These are phyloP conservation scores for Clonostachys rhizophaga DNA, from an alignment of 2,329 filamentous ascomycete genomes.

Conservation along the genomic window DNA sequence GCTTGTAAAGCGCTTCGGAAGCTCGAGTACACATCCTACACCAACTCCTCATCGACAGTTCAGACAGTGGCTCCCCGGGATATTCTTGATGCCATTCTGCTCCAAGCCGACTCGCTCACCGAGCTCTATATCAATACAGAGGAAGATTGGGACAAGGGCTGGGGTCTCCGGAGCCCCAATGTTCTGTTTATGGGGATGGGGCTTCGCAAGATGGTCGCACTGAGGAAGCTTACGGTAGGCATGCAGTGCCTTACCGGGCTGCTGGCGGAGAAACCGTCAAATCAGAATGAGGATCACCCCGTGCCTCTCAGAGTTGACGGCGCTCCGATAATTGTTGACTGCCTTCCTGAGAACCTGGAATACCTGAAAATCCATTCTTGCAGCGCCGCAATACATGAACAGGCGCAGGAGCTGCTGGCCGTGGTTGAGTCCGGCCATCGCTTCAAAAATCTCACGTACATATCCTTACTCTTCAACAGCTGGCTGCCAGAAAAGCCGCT, in stretches of 20 bases:
- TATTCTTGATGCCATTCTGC: slow-evolving; percentile 3
- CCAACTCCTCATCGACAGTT: too few relatives aligned
- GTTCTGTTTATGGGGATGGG: not conserved
- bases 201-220: not conserved
- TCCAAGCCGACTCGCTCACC: slow-evolving; percentile 2
- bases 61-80: not conserved
- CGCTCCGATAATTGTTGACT: slow-evolving; percentile 1
- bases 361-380: slow-evolving; percentile 2
- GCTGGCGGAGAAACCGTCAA: not conserved
- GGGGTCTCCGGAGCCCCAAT: not conserved
- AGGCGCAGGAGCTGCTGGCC: too few relatives aligned
- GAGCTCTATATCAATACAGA: slow-evolving; percentile 5
- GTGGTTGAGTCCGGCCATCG: too few relatives aligned
- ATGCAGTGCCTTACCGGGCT: not conserved
- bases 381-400: too few relatives aligned
- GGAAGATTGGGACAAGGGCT: slow-evolving; percentile 1
- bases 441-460: too few relatives aligned
- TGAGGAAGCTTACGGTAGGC: not conserved
- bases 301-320: not conserved
- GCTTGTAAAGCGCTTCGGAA: not conserved
- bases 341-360: slow-evolving; percentile 4
- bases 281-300: not conserved
- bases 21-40: not conserved
- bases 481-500: too few relatives aligned
- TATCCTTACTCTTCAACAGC: too few relatives aligned